Base-by-base conservation (phyloP, 2,329 filamentous ascomycete species). In the Cordyceps cicadae region DNA sequence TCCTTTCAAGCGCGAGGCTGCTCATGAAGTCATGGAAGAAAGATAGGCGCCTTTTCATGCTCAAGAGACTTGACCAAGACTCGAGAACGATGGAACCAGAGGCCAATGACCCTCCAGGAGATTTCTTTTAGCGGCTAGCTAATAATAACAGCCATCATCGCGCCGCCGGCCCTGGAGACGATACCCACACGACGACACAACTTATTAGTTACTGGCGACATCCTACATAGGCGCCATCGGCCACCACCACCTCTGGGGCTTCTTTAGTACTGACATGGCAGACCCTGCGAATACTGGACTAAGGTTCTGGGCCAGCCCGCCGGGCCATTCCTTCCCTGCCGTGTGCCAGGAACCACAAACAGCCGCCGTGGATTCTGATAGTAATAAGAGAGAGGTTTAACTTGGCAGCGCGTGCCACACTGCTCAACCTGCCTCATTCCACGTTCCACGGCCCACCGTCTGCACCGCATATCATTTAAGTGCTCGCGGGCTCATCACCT, bases 271-370 rank as follows among this genome's bases (percentile, higher is more conserved):
- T 46, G n/a, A 29, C 21, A 21, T 60, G 43, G 41, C 48, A 51
- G 48, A 52, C 34, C 39, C 9, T 24, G 4, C 24, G 24, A 24
- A 24, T 24, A 26, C 26, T 48, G 48, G 60, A 34, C 48, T 58
- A 57, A 48, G 59, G 45, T 39, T 43, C 41, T 54, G 39, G 11
- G 26, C 59, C 49, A 49, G 48, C 15, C 54, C 48, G 60, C 32
- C 60, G 60, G 60, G 60, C 60, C 60, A 48, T 57, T 62, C 60
- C 60, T 58, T 49, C 39, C 52, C 41, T 57, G 60, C 60, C 60
- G 60, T 57, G 34, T 54, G 45, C 58, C 62, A 61, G 54, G 62
- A 50, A 54, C 62, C 62, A 63, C 59, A 62, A 54, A 57, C 59
- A 61, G 54, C 58, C 54, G 58, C 46, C 63, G 63, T 46, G 60